Evolutionary conservation across 257 asterid genomes (phyloP).

Genomic region (Fraxinus quadrangulata): DNA sequence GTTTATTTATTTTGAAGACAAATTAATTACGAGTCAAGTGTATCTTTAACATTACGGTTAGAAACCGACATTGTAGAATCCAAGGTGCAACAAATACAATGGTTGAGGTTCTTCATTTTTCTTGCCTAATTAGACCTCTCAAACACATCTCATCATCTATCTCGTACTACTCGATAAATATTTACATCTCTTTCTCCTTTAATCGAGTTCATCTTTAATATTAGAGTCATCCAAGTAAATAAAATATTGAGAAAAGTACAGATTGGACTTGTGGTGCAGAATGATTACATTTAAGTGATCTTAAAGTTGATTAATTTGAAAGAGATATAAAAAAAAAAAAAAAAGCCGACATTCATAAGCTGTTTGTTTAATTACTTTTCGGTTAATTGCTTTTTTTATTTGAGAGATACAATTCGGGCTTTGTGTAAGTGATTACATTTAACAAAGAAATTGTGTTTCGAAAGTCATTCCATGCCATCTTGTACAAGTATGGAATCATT

Average conservation of each 20-base stretch:
- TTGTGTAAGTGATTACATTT: constrained; percentile 24
- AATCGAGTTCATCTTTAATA: not conserved
- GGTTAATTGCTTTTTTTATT: constrained; percentile 25
- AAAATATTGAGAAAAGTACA: not conserved
- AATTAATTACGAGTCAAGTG: too few species aligned
- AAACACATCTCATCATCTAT: too few species aligned
- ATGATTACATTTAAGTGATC: constrained; percentile 4
- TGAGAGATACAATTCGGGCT: constrained; percentile 27
- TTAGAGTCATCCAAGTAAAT: not conserved
- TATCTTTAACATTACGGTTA: too few species aligned
- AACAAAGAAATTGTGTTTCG: constrained; percentile 5
- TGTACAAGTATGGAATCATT: constrained; percentile 31
- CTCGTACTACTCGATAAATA: too few species aligned
- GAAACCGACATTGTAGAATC: too few species aligned
- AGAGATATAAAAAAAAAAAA: constrained; percentile 22
- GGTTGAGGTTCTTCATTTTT: too few species aligned
- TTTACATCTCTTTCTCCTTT: too few species aligned
- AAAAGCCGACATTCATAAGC: constrained; percentile 18
- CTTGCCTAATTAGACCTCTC: too few species aligned
- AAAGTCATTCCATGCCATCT: constrained; percentile 20
- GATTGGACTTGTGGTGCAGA: not conserved
- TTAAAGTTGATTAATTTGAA: constrained; percentile 17
- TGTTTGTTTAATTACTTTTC: constrained; percentile 17
- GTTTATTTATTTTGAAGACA: too few species aligned
- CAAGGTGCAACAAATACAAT: not conserved